Conservation (phyloP, 768 basidiomycete species). For the Termitomyces sp. region DNA sequence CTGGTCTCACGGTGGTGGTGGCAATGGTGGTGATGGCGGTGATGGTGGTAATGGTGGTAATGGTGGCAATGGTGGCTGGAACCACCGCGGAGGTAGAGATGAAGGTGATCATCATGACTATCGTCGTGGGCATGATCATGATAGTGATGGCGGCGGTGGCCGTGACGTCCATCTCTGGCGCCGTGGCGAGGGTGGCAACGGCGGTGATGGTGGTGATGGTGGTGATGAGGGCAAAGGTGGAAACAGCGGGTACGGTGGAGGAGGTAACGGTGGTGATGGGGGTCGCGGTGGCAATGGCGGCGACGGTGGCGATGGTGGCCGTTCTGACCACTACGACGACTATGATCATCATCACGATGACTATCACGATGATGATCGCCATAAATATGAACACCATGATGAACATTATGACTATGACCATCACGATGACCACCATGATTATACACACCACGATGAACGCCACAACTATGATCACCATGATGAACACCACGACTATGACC, state of each 20-base stretch:
- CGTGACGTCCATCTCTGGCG: background rate
- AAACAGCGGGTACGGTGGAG: background rate
- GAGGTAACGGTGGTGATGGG: background rate
- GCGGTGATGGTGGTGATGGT: background rate
- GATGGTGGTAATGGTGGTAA: background rate
- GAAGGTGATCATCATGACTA: background rate
- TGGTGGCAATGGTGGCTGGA: slow-evolving; percentile 1
- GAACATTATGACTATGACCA: background rate
- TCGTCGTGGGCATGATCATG: background rate
- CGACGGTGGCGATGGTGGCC: background rate
- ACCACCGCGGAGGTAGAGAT: background rate
- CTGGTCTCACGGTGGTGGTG: slow-evolving; percentile 1
- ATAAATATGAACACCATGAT: background rate
- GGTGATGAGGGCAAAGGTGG: background rate
- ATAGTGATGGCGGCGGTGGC: slow-evolving; percentile 1
- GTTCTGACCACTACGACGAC: background rate
- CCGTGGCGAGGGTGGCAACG: background rate
- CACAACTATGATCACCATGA: background rate
- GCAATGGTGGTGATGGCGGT: slow-evolving; percentile 3
- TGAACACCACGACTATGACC: background rate
- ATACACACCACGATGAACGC: background rate
- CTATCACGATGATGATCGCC: background rate
- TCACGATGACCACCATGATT: background rate
- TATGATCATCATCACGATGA: background rate
- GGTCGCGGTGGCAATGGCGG: background rate